Evolutionary conservation across 176 grass and related monocot species (phyloP), one percentile per base, ranked within the genome.

Genomic region (Neostapfia colusana): DNA sequence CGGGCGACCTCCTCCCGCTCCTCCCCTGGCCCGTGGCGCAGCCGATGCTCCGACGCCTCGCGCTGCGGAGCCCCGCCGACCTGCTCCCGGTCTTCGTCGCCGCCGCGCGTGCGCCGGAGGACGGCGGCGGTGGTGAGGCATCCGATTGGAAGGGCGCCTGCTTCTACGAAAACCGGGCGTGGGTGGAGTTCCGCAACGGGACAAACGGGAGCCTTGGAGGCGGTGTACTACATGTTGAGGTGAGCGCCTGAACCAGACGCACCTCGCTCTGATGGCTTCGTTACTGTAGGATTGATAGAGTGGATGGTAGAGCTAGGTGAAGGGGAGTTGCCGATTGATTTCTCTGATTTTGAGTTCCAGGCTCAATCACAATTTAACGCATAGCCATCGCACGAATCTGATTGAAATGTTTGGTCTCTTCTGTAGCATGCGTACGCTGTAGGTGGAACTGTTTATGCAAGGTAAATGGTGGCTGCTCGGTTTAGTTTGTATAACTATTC

Each of bases 141-240:
- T 72, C 89, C 12, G 59, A 85, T 34, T 98, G 95, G 95, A 98
- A 98, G 84, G 95, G 95, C 38, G 91, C 95, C 17, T 98, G 95
- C 66, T 98, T 98, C 84, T 94, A 90, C 68, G 69, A 98, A 80
- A 98, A 92, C 82, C 6, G 17, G 14, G 95, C 91, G 13, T 88
- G 88, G 88, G 69, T 93, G 49, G 91, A 85, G 65, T 88, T 93
- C 50, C 74, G 50, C 74, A 88, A 88, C 66, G 84, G 85, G 54
- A 84, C 79, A 17, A 25, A 43, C 14, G 83, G 73, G 51, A 65
- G 67, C 7, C 82, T 75, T 6, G 88, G 87, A 0, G 91, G 84
- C 59, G 82, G 85, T 15, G 34, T 24, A 25, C 74, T 90, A 50
- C 88, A 93, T 85, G 83, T 93, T 20, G 84, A 90, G 88, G 91